Evolutionary conservation across 2,329 filamentous ascomycete genomes (phyloP), one percentile per base, ranked within the genome.

Genomic region (Dichotomopilus funicola): DNA sequence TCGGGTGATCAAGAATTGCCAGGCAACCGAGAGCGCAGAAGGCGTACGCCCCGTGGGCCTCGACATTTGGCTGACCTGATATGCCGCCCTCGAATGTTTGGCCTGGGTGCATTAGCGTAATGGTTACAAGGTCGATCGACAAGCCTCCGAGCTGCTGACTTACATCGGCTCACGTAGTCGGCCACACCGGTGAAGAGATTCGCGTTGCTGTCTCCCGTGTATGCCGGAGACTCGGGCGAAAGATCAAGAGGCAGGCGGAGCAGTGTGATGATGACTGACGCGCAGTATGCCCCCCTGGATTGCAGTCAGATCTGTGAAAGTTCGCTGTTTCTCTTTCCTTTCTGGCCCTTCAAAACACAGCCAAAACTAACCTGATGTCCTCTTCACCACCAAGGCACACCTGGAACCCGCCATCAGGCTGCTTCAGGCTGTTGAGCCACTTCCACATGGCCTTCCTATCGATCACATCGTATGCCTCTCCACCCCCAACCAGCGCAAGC

Each of bases 41-140:
- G 33, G 92, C 89, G 74, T 97, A 99, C 61, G 90, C 94, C 59
- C 94, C 94, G 73, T 99, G 94, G 53, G 92, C 94, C 78, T 99
- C 94, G 61, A 87, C 85, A 57, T 86, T 87, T 51, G 91, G 94
- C 61, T 87, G 86, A 54, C 84, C 87, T 61, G 89, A 91, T 63
- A 99, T 91, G 49, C 94, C 94, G 61, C 94, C 94, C 75, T 99
- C 94, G 71, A 87, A 96, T 9, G 89, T 95, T 78, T 97, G 92
- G 69, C 88, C 87, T 90, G 52, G 51, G 5, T 49, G 34, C 47
- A 40, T 49, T 57, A 59, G 58, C 57, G 41, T 33, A 7, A 34
- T 27, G 37, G 13, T 8, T 19, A 27, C 1, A 9, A 1, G 10
- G 31, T 8, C 6, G 11, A 47, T 11, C 40, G 13, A 8, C 12